These are phyloP conservation scores for Phaseolus coccineus DNA, from an alignment of 331 rosid genomes.

Conservation along the genomic window DNA sequence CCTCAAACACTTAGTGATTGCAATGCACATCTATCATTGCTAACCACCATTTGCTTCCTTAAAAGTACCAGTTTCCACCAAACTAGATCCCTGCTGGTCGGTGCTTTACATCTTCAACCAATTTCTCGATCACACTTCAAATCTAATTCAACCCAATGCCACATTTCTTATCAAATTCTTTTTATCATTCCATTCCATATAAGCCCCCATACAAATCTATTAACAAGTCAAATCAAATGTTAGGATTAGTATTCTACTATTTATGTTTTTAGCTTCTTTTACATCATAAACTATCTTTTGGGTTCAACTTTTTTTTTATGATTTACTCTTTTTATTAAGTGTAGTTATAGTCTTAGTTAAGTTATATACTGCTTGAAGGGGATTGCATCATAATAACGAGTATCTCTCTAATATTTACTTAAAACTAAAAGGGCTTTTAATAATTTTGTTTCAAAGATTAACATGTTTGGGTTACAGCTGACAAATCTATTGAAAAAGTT, in stretches of 20 bases:
- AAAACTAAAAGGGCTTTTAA: not conserved
- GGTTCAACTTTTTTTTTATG: no score
- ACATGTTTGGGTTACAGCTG: no score
- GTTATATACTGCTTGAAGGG: not conserved
- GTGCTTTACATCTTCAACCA: slow-evolving; percentile 56
- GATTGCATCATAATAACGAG: not conserved
- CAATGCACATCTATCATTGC: slow-evolving; percentile 40
- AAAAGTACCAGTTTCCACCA: slow-evolving; percentile 58
- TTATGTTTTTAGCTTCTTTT: no score
- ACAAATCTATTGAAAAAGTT: no score
- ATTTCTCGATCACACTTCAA: slow-evolving; percentile 29
- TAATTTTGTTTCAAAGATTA: not conserved
- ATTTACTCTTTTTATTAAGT: no score
- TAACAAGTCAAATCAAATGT: no score
- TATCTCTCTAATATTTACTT: not conserved
- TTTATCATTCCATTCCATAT: no score
- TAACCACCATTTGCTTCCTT: slow-evolving; percentile 76
- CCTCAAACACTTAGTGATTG: slow-evolving; percentile 63
- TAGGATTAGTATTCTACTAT: no score
- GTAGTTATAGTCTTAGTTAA: not conserved
- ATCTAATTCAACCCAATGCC: slow-evolving; percentile 19
- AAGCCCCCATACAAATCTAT: no score
- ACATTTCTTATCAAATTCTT: slow-evolving; percentile 29
- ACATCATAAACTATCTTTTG: no score
- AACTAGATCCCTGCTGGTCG: slow-evolving; percentile 58